These are phyloP conservation scores for Gonapodya prolifera DNA, from an alignment of 192 early-diverging fungal genomes.

Conservation along the genomic window DNA sequence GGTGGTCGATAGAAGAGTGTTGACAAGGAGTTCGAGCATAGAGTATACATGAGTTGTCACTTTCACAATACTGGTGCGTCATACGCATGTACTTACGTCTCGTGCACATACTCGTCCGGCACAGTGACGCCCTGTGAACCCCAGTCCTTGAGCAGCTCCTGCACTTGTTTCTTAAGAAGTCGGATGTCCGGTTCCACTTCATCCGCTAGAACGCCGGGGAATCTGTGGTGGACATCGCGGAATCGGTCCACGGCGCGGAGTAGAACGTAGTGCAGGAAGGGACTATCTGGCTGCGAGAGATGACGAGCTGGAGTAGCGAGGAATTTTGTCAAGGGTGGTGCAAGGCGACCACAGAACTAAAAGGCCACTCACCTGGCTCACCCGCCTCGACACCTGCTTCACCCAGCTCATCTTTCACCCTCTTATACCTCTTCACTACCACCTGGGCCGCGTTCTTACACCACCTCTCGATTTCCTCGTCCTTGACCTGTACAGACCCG, in stretches of 20 bases:
- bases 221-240: constrained; percentile 33
- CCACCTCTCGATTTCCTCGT: constrained; percentile 60
- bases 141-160: constrained; percentile 23
- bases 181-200: constrained; percentile 38
- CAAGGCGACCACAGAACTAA: background rate
- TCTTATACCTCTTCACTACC: constrained; percentile 56
- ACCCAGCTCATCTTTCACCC: too few relatives aligned
- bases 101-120: constrained; percentile 44
- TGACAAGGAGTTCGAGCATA: too few relatives aligned
- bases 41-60: background rate
- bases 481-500: too few relatives aligned
- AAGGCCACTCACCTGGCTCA: constrained; percentile 30
- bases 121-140: constrained; percentile 19
- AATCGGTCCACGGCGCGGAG: constrained; percentile 56
- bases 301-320: too few relatives aligned
- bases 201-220: constrained; percentile 55
- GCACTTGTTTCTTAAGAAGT: constrained; percentile 31
- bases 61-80: background rate
- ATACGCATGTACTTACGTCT: constrained; percentile 37
- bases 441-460: constrained; percentile 69
- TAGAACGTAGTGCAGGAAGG: background rate
- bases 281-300: background rate
- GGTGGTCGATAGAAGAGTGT: too few relatives aligned
- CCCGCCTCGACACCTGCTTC: constrained; percentile 20
- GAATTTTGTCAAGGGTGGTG: constrained; percentile 1